Percentiles rank a stretch among this genome's conserved stretches.
Evolutionary conservation across 208 protist species (phyloP).

Genomic region (Leishmania guyanensis): DNA sequence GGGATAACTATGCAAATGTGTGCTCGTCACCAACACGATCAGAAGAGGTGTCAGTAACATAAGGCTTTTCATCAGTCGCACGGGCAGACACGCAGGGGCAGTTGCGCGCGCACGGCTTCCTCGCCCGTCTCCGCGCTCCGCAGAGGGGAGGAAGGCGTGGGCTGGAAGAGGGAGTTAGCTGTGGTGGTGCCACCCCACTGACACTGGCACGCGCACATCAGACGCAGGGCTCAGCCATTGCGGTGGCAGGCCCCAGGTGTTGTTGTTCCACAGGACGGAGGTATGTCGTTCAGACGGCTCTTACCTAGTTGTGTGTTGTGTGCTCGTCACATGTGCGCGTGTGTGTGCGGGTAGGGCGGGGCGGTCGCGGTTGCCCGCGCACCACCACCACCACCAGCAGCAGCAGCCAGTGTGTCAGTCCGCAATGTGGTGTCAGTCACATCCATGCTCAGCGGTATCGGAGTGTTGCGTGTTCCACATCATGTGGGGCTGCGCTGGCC

Average conservation of each 20-base stretch:
- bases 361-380: background rate
- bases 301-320: slow-evolving; percentile 29
- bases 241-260: slow-evolving; percentile 27
- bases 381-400: background rate
- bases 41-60: slow-evolving; percentile 45
- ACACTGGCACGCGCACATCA: slow-evolving; percentile 3
- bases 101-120: too few species aligned
- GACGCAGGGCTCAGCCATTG: slow-evolving; percentile 25
- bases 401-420: slow-evolving; percentile 21
- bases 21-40: slow-evolving; percentile 36
- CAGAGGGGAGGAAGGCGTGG: background rate
- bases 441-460: slow-evolving; percentile 39
- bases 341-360: background rate
- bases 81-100: background rate
- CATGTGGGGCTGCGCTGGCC: slow-evolving; percentile 13
- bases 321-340: slow-evolving; percentile 28
- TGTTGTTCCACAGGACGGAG: slow-evolving; percentile 26
- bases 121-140: too few species aligned
- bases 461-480: slow-evolving; percentile 30
- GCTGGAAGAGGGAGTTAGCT: too few species aligned
- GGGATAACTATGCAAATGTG: slow-evolving; percentile 46
- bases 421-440: slow-evolving; percentile 27
- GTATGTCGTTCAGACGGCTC: slow-evolving; percentile 38
- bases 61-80: slow-evolving; percentile 20
- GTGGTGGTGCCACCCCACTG: background rate